Base-by-base conservation (phyloP, 2,329 filamentous ascomycete genomes). In the Aspergillus novofumigatus region DNA sequence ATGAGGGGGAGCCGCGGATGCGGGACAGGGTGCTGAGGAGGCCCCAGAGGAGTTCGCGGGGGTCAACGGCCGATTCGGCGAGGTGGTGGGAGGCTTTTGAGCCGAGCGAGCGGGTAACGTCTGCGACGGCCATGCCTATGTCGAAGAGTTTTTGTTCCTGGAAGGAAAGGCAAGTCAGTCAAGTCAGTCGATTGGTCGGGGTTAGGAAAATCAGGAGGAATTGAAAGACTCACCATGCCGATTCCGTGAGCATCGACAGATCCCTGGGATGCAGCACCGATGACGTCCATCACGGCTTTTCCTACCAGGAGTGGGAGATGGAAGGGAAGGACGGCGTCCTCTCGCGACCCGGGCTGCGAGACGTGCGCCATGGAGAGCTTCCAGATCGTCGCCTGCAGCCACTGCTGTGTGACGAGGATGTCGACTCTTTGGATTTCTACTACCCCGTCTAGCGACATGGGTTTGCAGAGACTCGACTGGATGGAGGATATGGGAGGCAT, bases 181-280 rank as follows among this genome's bases (percentile, higher is more conserved):
- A 11, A 57, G 29, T 9, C 9, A 11, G 3, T 38, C 42, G 23
- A 7, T 10, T n/a, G 41, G 38, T 35, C 21, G 25, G 25, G 20
- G 29, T 11, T n/a, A 23, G 3, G 35, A 28, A 28, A 21, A 23
- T n/a, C 20, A 9, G 29, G 41, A 25, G 23, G 14, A 14, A n/a
- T 20, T n/a, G 44, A 26, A 14, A 20, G 21, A 78, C 85, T 72
- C 76, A 90, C 88, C 73, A 95, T 77, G 53, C 88, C 88, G 42
- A 90, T 85, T 28, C 88, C 88, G 62, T 93, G 81, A 2, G 92
- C 79, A 62, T 93, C 90, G 73, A 91, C 86, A 35, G 87, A 86
- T 57, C 87, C 83, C 52, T 87, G 86, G 0, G 89, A 89, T 65
- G 94, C 91, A 54, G 88, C 85, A 2, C 86, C 84, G 4, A 89